These are phyloP conservation scores for Penicillium brevicompactum DNA, from an alignment of 2,329 filamentous ascomycete genomes.

Conservation along the genomic window DNA sequence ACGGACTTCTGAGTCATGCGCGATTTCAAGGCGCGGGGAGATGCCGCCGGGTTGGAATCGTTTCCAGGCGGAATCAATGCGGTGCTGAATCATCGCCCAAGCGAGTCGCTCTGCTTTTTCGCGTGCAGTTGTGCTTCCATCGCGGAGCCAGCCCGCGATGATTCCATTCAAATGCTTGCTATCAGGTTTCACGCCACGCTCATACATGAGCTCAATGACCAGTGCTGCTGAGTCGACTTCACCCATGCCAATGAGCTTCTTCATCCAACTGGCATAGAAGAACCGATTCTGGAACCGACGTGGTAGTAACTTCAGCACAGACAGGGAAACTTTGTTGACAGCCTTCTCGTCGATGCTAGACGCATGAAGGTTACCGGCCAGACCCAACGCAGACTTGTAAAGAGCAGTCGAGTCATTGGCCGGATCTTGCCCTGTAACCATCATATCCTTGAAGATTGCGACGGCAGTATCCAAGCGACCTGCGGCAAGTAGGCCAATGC, in stretches of 20 bases:
- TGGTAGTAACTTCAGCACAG: slow-evolving; percentile 56
- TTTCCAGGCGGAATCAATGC: slow-evolving; percentile 63
- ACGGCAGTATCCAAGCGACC: slow-evolving; percentile 69
- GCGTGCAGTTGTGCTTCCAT: slow-evolving; percentile 56
- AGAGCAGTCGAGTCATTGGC: slow-evolving; percentile 48
- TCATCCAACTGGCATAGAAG: slow-evolving; percentile 87
- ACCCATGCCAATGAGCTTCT: slow-evolving; percentile 73
- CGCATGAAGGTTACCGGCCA: slow-evolving; percentile 45
- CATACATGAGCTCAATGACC: slow-evolving; percentile 75
- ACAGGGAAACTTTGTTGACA: slow-evolving; percentile 52
- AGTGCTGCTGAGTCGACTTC: slow-evolving; percentile 70
- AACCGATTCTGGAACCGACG: slow-evolving; percentile 67
- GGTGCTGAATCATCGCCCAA: slow-evolving; percentile 74
- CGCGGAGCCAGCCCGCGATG: slow-evolving; percentile 75
- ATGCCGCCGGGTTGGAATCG: slow-evolving; percentile 25
- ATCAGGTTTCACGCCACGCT: slow-evolving; percentile 67
- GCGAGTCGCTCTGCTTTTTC: slow-evolving; percentile 68
- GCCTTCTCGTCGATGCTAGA: slow-evolving; percentile 45
- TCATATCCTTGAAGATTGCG: slow-evolving; percentile 85
- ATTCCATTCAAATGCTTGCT: slow-evolving; percentile 80
- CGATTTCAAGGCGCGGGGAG: slow-evolving; percentile 31
- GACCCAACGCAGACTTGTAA: slow-evolving; percentile 44
- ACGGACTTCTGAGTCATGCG: slow-evolving; percentile 26
- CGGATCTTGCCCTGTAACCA: slow-evolving; percentile 61
- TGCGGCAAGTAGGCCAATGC: slow-evolving; percentile 69